A percentile compares a stretch with the other conserved stretches of the same genome.
phyloP scores from a whole-genome alignment of 1,139 yeast species.

The Debaryomyces udenii region DNA sequence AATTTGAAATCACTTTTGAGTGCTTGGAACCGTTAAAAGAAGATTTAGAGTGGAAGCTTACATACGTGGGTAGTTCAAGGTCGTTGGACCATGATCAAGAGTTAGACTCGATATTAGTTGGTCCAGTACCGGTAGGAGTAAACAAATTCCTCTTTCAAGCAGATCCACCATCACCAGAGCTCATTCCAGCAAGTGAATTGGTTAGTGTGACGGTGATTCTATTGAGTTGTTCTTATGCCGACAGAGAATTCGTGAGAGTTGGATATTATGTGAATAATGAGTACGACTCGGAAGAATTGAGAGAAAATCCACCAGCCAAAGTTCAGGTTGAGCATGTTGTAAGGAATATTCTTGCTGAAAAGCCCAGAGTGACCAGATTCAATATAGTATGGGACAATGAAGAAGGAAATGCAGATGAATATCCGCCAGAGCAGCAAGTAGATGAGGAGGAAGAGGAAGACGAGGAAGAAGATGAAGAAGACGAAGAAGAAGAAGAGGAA shows the following conservation, averaged over 20 bases:
- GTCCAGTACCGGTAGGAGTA: conserved; percentile 97
- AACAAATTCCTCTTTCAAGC: conserved; percentile 92
- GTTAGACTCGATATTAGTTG: conserved; percentile 89
- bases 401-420: conserved; percentile 65
- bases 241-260: conserved; percentile 91
- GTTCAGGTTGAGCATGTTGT: conserved; percentile 95
- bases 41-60: conserved; percentile 95
- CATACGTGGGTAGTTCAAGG: conserved; percentile 93
- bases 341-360: conserved; percentile 92
- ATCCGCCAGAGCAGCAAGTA: conserved; percentile 60
- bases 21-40: conserved; percentile 91
- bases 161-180: conserved; percentile 94
- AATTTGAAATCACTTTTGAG: conserved; percentile 95
- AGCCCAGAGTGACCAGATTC: conserved; percentile 95
- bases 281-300: conserved; percentile 87
- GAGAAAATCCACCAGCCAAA: conserved; percentile 92
- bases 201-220: conserved; percentile 94
- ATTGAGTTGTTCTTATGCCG: conserved; percentile 89
- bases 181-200: conserved; percentile 93
- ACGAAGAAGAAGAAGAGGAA: conserved; percentile 57
- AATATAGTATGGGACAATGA: conserved; percentile 92
- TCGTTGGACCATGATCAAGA: conserved; percentile 96
- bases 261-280: conserved; percentile 98
- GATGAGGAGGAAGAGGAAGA: conserved; percentile 58
- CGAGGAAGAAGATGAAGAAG: conserved; percentile 60